Evolutionary conservation across 2,329 filamentous ascomycete genomes (phyloP), one percentile per base, ranked within the genome.

Genomic region (Xylariomycetidae sp.): DNA sequence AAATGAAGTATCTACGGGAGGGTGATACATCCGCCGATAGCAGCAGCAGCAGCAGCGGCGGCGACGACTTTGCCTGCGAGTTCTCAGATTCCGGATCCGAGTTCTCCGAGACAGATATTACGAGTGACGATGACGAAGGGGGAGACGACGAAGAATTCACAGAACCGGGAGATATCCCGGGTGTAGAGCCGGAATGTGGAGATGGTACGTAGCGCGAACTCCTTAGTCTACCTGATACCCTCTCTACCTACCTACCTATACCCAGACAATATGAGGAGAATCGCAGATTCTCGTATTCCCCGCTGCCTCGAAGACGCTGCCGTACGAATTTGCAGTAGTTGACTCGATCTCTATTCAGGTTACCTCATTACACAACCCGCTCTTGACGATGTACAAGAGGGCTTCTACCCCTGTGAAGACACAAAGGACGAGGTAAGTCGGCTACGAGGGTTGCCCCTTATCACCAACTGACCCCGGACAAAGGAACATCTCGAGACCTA

Each of bases 331-430:
- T n/a, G n/a, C n/a, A n/a, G n/a, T 25, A 7, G 12, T 25, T 25
- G n/a, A 25, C 24, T 7, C n/a, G n/a, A 6, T 7, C 6, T 25
- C 6, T 13, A 6, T 25, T n/a, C 22, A 53, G 50, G 79, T 10
- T 83, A 93, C 42, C 73, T 85, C 32, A 79, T 96, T 35, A 96
- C 89, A 0, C 90, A 96, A 49, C 90, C 90, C 3, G 90, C 89
- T 1, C 75, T 95, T 24, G 88, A 95, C 47, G 87, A 94, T 43
- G 81, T 93, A 0, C 78, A 82, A 18, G 79, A 85, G 3, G 83
- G 81, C 29, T 94, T 95, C 53, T 93, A 89, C 47, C 84, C 86
- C 0, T 76, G 68, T n/a, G 59, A 68, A 6, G 82, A 78, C 25
- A 77, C 72, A 0, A 73, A 85, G 49, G 80, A 89, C 48, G 78